A percentile compares a stretch with the other conserved stretches of the same genome.
Evolutionary conservation across 2,329 filamentous ascomycete genomes (phyloP).

Genomic region (Hymenoscyphus repandus): DNA sequence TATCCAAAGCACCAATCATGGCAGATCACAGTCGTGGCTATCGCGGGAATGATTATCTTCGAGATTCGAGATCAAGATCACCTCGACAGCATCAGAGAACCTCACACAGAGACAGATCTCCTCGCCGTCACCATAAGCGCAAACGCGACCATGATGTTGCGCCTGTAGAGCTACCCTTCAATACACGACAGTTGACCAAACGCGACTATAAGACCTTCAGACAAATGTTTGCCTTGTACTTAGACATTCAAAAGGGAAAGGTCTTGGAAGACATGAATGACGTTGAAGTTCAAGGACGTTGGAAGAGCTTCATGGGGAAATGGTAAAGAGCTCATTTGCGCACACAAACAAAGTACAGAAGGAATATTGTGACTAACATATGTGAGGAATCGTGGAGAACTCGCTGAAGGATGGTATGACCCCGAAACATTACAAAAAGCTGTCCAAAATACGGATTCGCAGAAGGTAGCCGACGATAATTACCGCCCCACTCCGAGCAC

Average conservation of each 20-base stretch:
- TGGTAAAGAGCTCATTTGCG: constrained; percentile 52
- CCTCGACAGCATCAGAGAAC: constrained; percentile 10
- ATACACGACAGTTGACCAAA: constrained; percentile 61
- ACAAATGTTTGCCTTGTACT: constrained; percentile 74
- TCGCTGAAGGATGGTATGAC: constrained; percentile 92
- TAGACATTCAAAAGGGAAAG: constrained; percentile 81
- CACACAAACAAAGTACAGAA: not conserved
- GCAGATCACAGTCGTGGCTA: not conserved
- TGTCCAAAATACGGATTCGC: constrained; percentile 15
- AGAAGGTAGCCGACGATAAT: constrained; percentile 4
- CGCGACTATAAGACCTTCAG: constrained; percentile 61
- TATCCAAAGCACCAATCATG: not conserved
- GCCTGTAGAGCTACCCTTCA: constrained; percentile 51
- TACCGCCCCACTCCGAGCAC: constrained; percentile 1
- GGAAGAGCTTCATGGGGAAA: constrained; percentile 88
- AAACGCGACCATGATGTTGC: constrained; percentile 22
- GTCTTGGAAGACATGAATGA: constrained; percentile 64
- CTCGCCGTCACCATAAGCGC: constrained; percentile 32
- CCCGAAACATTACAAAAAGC: constrained; percentile 49
- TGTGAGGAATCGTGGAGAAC: constrained; percentile 72
- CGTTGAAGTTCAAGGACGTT: constrained; percentile 73
- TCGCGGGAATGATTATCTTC: not conserved
- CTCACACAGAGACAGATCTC: constrained; percentile 17
- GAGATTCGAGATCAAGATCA: constrained; percentile 16
- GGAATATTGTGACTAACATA: constrained; percentile 38